These are phyloP conservation scores for Apiotrichum porosum DNA, from an alignment of 1,284 basidiomycete species.

Conservation along the genomic window DNA sequence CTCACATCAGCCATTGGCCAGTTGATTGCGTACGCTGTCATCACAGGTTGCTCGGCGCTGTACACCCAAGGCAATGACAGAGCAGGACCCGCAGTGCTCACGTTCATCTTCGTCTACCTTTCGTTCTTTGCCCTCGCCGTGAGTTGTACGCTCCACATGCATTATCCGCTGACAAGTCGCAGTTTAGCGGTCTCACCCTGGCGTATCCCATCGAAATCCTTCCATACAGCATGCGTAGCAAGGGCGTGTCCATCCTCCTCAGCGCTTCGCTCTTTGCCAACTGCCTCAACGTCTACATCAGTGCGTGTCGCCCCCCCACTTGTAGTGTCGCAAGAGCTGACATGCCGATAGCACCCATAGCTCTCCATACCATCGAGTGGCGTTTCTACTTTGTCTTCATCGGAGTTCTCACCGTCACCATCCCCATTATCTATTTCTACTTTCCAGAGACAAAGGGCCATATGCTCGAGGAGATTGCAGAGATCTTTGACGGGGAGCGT, in stretches of 20 bases:
- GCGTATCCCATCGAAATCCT: slow-evolving; percentile 20
- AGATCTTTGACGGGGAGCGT: slow-evolving; percentile 13
- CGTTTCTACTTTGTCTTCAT: slow-evolving; percentile 21
- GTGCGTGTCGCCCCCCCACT: too few species aligned
- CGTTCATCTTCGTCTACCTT: slow-evolving; percentile 43
- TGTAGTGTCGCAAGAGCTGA: too few species aligned
- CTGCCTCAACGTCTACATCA: slow-evolving; percentile 13
- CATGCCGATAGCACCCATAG: slow-evolving; percentile 39
- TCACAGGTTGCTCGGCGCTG: slow-evolving; percentile 65
- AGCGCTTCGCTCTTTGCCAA: background rate
- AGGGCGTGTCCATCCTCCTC: slow-evolving; percentile 3
- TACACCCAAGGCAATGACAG: slow-evolving; percentile 40
- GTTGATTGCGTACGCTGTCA: slow-evolving; percentile 57
- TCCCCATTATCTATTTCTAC: slow-evolving; percentile 11
- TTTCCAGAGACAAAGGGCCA: slow-evolving; percentile 23
- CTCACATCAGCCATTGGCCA: slow-evolving; percentile 21
- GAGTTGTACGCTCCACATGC: too few species aligned
- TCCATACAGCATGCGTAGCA: slow-evolving; percentile 5
- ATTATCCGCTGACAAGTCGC: too few species aligned
- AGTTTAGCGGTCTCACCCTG: slow-evolving; percentile 12
- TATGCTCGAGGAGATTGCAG: slow-evolving; percentile 17
- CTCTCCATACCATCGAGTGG: slow-evolving; percentile 20
- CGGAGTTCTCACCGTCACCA: slow-evolving; percentile 22
- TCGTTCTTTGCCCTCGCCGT: slow-evolving; percentile 33
- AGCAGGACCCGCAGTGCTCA: slow-evolving; percentile 13